Evolutionary conservation across 257 asterid species (phyloP).

Genomic region (Coffea eugenioides): DNA sequence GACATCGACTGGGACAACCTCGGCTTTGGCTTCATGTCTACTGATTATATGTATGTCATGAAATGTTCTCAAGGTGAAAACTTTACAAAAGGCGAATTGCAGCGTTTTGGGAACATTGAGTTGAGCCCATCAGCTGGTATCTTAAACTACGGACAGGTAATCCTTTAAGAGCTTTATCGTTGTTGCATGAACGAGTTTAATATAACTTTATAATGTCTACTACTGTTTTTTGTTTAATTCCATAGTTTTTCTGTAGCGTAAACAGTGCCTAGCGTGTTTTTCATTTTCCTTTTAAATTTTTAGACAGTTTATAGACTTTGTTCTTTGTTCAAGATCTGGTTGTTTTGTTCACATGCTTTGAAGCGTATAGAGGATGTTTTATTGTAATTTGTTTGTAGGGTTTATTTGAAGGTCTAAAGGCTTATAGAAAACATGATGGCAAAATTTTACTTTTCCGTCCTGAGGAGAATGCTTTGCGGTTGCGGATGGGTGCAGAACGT

Average conservation of each 20-base stretch:
- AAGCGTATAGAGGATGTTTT: background rate
- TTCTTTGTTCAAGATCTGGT: background rate
- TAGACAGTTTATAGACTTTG: background rate
- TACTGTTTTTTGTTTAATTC: background rate
- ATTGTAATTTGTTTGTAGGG: slow-evolving; percentile 45
- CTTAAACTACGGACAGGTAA: slow-evolving; percentile 95
- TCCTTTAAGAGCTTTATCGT: slow-evolving; percentile 6
- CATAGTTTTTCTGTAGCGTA: background rate
- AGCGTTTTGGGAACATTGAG: slow-evolving; percentile 88
- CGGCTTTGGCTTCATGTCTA: slow-evolving; percentile 67
- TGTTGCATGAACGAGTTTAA: background rate
- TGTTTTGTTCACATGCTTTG: background rate
- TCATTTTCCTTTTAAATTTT: background rate
- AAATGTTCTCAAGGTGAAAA: slow-evolving; percentile 69
- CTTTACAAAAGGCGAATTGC: slow-evolving; percentile 71
- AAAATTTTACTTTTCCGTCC: slow-evolving; percentile 85
- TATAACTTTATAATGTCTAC: background rate
- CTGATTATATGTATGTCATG: slow-evolving; percentile 91
- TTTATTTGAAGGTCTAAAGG: slow-evolving; percentile 86
- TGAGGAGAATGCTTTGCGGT: slow-evolving; percentile 68
- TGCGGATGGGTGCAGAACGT: slow-evolving; percentile 85
- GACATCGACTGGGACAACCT: slow-evolving; percentile 93
- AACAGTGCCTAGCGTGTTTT: background rate
- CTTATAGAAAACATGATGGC: slow-evolving; percentile 78
- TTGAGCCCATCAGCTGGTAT: slow-evolving; percentile 91